Conservation (phyloP, 306 rosid genomes). For the Lathyrus sativus region DNA sequence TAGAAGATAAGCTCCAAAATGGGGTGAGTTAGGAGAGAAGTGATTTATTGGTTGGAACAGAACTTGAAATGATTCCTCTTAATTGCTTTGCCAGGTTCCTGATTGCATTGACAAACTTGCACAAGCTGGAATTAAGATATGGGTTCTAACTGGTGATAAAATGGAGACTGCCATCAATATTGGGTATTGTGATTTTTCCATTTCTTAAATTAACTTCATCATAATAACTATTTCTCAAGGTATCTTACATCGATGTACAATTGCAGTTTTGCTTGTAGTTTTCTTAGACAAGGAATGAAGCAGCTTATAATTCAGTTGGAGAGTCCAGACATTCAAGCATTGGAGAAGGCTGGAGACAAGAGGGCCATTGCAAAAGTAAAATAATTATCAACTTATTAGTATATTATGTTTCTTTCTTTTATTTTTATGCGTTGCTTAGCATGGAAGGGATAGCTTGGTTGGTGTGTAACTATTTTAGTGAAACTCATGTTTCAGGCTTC, state of each 20-base stretch:
- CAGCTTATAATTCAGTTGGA: constrained; percentile 79
- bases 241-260: constrained; percentile 44
- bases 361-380: constrained; percentile 59
- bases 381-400: constrained; percentile 9
- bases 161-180: constrained; percentile 99
- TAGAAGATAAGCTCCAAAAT: constrained; percentile 96
- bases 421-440: background rate
- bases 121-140: constrained; percentile 95
- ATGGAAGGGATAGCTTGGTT: constrained; percentile 3
- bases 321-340: constrained; percentile 61
- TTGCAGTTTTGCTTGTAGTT: constrained; percentile 91
- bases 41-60: constrained; percentile 11
- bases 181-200: constrained; percentile 57
- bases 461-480: background rate
- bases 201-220: constrained; percentile 20
- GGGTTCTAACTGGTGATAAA: constrained; percentile 99
- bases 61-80: constrained; percentile 38
- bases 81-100: constrained; percentile 70
- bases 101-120: constrained; percentile 95
- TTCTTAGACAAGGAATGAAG: constrained; percentile 97
- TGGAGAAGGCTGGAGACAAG: constrained; percentile 86
- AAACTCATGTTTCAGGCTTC: constrained; percentile 62
- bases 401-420: constrained; percentile 10
- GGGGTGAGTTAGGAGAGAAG: constrained; percentile 65
- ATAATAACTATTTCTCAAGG: constrained; percentile 27